Evolutionary conservation across 2,329 filamentous ascomycete genomes (phyloP), one percentile per base, ranked within the genome.

Genomic region (Aspergillus felis): DNA sequence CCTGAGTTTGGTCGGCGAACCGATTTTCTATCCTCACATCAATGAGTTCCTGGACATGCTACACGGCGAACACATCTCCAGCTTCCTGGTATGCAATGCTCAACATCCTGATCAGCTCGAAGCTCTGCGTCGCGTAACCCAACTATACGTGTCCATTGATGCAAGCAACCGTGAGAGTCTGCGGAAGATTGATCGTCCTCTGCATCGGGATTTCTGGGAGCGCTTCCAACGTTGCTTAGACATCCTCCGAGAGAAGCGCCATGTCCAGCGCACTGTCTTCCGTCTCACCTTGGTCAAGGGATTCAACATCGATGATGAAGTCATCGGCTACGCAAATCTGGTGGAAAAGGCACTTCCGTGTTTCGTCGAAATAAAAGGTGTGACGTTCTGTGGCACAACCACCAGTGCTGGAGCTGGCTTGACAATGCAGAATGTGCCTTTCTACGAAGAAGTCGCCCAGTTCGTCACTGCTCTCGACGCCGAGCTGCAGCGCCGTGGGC

Each of bases 11-110:
- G 94, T 99, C 24, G 93, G 94, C 65, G 93, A 99, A 75, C 93
- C 93, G n/a, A 97, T 97, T 66, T 97, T 97, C 78, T 97, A 97
- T 74, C 94, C 94, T 9, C 87, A 96, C 70, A 97, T 97, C 81
- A 97, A 99, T 75, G 89, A 92, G 70, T 92, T 97, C 68, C 80
- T 95, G 1, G 82, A 79, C 10, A 84, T 97, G 81, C 82, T 99
- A 63, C 93, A 97, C 77, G 79, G 75, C 12, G 90, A 96, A 72
- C 88, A 86, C 65, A 97, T 97, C 64, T 96, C 91, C 3, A 94
- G 89, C 32, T 99, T 97, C 78, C 81, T 97, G 0, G 94, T 99
- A 57, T 97, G 93, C 81, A 97, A 97, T 70, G 93, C 93, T 0
- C 94, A 97, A 74, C 93, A 97, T 70, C 94, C 93, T 0, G 91